phyloP scores from a whole-genome alignment of 805 yeast genomes.

The Schwanniomyces pseudopolymorphus region DNA sequence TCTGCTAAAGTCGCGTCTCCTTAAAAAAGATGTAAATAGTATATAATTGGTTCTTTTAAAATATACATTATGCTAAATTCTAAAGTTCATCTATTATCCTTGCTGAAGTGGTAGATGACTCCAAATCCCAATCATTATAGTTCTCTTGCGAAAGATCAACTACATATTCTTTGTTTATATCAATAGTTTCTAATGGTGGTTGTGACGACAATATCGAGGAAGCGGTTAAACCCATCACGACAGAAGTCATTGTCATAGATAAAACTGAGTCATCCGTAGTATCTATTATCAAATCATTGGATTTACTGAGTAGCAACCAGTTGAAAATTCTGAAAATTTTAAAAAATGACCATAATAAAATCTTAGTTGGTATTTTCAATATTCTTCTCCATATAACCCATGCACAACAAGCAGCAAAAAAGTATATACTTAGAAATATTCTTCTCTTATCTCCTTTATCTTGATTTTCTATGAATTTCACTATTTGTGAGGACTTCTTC shows the following conservation, averaged over 20 bases:
- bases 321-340: constrained; percentile 29
- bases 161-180: constrained; percentile 5
- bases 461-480: constrained; percentile 51
- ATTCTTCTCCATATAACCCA: constrained; percentile 54
- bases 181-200: neutral
- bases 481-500: constrained; percentile 43
- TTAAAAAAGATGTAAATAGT: constrained; percentile 3
- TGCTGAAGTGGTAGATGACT: neutral
- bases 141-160: constrained; percentile 4
- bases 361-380: constrained; percentile 41
- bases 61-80: neutral
- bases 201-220: neutral
- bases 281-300: neutral
- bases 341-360: constrained; percentile 48
- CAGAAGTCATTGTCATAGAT: constrained; percentile 1
- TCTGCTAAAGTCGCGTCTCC: constrained; percentile 45
- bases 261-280: neutral
- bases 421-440: constrained; percentile 48
- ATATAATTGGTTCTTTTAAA: neutral
- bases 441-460: constrained; percentile 48
- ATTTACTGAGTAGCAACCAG: constrained; percentile 15
- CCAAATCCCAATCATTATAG: constrained; percentile 4
- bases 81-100: constrained; percentile 12
- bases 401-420: constrained; percentile 43
- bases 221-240: neutral